Base-by-base conservation (phyloP, 331 rosid species). In the Pyrus hybrid region DNA sequence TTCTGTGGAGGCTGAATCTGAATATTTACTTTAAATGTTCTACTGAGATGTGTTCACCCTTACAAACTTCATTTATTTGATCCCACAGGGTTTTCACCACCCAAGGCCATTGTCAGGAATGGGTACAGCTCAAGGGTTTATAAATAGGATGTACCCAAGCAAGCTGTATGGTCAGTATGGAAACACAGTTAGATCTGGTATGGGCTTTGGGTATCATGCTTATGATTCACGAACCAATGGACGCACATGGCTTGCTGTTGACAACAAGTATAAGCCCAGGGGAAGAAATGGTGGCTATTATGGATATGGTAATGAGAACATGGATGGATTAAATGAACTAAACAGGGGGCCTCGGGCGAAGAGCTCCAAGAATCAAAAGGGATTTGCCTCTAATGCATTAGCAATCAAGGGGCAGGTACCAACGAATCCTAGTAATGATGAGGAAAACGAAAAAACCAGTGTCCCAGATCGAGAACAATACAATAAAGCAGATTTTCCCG, bases 261-360 rank as follows among this genome's bases (percentile, higher is more conserved):
- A 91, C 66, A 82, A 73, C 57, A 93, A 93, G 77, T 89, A 82
- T 65, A 85, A 93, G 73, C 86, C 90, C 1, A 83, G 97, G 80
- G 97, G 97, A 33, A 80, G 93, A 26, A 79, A 73, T 74, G 91
- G 91, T 16, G 86, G 88, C 11, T 89, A 85, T 70, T 86, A 83
- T 61, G 96, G 92, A 4, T 89, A 91, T 80, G 92, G 93, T 56
- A 91, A 91, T 29, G 97, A 93, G 83, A 93, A 93, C 61, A 73
- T 82, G 26, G 97, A 91, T 78, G 98, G 97, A 51, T 84, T 91
- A 80, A 91, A 93, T 85, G 98, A 93, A 71, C 81, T 89, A 72
- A 91, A 91, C 70, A 79, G 88, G 78, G 98, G 98, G 8, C 97
- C 98, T n/a, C 86, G 98, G 76, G 96, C 93, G 35, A 93, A 89